A percentile compares a stretch with the other conserved stretches of the same genome.
Conservation (phyloP, 2,329 filamentous ascomycete genomes). For the Paraphaeosphaeria minitans region DNA sequence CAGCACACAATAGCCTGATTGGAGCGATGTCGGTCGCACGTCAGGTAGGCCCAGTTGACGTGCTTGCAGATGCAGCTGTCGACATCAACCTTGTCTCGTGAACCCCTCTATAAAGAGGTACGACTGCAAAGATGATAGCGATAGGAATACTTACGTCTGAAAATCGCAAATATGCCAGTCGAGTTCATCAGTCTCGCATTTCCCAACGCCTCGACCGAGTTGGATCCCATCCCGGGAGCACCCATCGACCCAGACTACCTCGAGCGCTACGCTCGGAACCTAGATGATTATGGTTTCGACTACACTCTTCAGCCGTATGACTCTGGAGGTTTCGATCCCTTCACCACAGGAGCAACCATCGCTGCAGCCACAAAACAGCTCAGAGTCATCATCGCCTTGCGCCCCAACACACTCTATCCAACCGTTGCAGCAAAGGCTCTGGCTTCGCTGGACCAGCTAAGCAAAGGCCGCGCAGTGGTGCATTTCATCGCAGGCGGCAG, state of each 20-base stretch:
- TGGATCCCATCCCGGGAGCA: conserved; percentile 59
- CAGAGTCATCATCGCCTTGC: conserved; percentile 65
- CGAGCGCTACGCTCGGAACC: conserved; percentile 59
- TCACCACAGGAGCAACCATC: conserved; percentile 64
- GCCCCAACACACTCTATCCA: conserved; percentile 66
- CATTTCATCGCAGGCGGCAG: conserved; percentile 68
- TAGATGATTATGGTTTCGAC: conserved; percentile 66
- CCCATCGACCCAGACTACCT: conserved; percentile 61
- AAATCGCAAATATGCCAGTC: conserved; percentile 15
- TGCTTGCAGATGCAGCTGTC: neutral
- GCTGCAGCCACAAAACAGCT: conserved; percentile 62
- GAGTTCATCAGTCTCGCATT: conserved; percentile 66
- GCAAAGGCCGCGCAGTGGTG: conserved; percentile 62
- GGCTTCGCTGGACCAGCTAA: conserved; percentile 65
- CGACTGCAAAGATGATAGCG: neutral
- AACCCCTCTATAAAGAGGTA: neutral
- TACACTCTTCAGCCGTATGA: conserved; percentile 67
- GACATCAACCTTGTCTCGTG: neutral
- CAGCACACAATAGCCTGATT: neutral
- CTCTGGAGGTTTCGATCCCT: conserved; percentile 61
- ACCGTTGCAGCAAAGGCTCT: conserved; percentile 67
- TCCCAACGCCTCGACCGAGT: conserved; percentile 62
- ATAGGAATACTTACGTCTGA: neutral
- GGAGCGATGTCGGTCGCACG: neutral
- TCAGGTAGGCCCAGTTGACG: conserved; percentile 2